phyloP scores from a whole-genome alignment of 2,329 filamentous ascomycete genomes.

The Fragosphaeria purpurea region DNA sequence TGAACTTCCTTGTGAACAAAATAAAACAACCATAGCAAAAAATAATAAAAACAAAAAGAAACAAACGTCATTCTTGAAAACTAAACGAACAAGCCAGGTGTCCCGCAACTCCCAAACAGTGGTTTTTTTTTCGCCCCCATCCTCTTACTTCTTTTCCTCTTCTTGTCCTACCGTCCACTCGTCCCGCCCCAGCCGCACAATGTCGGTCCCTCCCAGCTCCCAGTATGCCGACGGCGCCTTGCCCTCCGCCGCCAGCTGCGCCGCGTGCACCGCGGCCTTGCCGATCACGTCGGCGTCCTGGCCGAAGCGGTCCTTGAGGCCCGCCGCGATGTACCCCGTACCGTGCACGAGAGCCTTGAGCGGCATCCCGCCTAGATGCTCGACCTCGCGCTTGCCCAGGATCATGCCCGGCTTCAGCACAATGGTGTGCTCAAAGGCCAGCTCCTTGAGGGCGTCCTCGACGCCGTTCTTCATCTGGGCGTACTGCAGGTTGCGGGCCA shows the following conservation, averaged over 20 bases:
- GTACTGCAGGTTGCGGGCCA: conserved; percentile 36
- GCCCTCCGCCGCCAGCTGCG: conserved; percentile 45
- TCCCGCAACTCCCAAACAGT: too few relatives aligned
- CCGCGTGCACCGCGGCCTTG: conserved; percentile 53
- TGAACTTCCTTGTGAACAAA: too few relatives aligned
- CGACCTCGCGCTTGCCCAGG: conserved; percentile 56
- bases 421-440: conserved; percentile 69
- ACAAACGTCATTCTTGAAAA: too few relatives aligned
- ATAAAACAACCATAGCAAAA: too few relatives aligned
- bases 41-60: too few relatives aligned
- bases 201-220: conserved; percentile 50
- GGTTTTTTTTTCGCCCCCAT: too few relatives aligned
- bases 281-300: conserved; percentile 68
- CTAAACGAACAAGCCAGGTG: too few relatives aligned
- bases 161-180: conserved; percentile 32
- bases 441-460: conserved; percentile 62
- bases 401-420: conserved; percentile 68
- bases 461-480: conserved; percentile 76
- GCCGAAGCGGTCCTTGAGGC: conserved; percentile 54
- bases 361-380: conserved; percentile 47
- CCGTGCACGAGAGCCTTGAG: conserved; percentile 44
- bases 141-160: too few relatives aligned
- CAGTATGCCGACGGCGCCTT: conserved; percentile 52
- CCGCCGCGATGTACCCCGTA: conserved; percentile 42
- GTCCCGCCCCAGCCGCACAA: conserved; percentile 55